Evolutionary conservation across 2,329 filamentous ascomycete genomes (phyloP), one percentile per base, ranked within the genome.

Genomic region (Tolypocladium capitatum): DNA sequence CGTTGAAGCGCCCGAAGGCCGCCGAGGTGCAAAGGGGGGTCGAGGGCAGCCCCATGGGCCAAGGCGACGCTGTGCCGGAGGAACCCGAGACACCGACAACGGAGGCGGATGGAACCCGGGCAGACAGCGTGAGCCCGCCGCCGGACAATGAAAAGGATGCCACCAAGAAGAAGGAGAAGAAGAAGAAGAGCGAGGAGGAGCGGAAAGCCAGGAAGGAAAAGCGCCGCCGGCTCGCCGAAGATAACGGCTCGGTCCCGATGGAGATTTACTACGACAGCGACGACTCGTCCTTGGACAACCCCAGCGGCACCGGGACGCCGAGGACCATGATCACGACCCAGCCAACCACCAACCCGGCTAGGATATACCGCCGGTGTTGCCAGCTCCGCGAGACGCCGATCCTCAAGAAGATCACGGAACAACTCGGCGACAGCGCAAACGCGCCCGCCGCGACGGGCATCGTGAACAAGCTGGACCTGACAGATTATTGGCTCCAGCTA

Each of bases 341-440:
- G 45, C 90, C 91, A 0, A 96, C 91, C 0, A 94, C 85, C 1
- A 92, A 96, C 60, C 91, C 92, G 2, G 80, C 90, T 14, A 78
- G 91, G 49, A 94, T 98, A 58, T 98, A 98, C 64, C 79, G 91
- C 54, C 77, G 92, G 60, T 97, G 92, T 63, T 97, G 92, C 61
- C 91, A 97, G 61, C 70, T 98, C 30, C 80, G 92, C 49, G 92
- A 97, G 66, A 94, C 89, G 0, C 87, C 89, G 0, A 90, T 96
- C 46, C 70, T 97, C 20, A 94, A 94, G 64, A 87, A 86, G 58
- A 84, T 98, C 43, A 91, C 87, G 0, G 87, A 94, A 58, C 89
- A 96, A 63, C 82, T 98, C 5, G 80, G 78, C 34, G 79, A 83
- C 34, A 75, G 82, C 1, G 74, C 77, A n/a, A 84, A 84, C 45